Evolutionary conservation across 108 stramenopile genomes (phyloP).

Genomic region (Tribonema minus): DNA sequence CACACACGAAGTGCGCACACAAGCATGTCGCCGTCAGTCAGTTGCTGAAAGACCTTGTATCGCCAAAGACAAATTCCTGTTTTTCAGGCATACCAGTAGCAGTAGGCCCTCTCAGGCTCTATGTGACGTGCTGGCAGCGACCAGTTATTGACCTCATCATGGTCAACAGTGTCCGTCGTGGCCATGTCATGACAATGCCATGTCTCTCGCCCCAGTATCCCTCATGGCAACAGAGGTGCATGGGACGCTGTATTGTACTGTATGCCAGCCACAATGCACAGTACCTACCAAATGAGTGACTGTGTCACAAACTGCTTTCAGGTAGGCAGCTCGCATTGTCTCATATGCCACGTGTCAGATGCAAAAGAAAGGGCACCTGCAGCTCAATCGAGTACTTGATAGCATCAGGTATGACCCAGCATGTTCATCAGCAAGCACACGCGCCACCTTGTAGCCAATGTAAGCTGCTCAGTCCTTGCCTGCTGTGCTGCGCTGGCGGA

Average conservation of each 20-base stretch:
- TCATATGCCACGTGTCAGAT: not conserved
- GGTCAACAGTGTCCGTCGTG: too few relatives aligned
- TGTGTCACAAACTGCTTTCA: not conserved
- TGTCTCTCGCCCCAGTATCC: too few relatives aligned
- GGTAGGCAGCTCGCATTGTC: not conserved
- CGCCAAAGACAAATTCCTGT: not conserved
- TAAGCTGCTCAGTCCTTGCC: not conserved
- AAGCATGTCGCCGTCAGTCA: not conserved
- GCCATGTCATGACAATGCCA: too few relatives aligned
- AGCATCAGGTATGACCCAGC: not conserved
- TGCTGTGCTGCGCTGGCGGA: slow-evolving; percentile 35
- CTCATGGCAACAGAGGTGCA: too few relatives aligned
- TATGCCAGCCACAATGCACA: too few relatives aligned
- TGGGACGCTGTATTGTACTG: too few relatives aligned
- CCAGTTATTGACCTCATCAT: too few relatives aligned
- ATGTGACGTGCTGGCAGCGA: too few relatives aligned
- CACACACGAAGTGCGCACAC: not conserved
- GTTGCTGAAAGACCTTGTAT: not conserved
- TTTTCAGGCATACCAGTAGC: not conserved
- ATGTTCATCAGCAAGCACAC: not conserved
- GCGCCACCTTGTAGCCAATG: not conserved
- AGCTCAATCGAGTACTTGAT: not conserved
- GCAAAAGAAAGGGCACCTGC: not conserved
- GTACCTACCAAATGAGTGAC: not conserved
- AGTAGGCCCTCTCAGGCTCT: not conserved